phyloP scores from a whole-genome alignment of 148 eudicot species.

The Diospyros lotus region DNA sequence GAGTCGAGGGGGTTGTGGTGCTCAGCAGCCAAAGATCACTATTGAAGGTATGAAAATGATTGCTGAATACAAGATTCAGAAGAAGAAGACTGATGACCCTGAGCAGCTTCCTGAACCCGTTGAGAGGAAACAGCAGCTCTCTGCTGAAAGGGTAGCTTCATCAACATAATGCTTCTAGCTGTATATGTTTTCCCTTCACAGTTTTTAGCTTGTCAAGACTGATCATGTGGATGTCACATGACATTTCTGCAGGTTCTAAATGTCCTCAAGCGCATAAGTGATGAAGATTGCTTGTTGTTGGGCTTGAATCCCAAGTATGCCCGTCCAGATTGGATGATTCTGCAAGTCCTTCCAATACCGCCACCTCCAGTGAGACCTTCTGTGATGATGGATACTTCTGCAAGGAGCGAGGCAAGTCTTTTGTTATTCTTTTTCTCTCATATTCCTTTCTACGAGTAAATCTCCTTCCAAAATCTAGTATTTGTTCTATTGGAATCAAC shows the following conservation, averaged over 20 bases:
- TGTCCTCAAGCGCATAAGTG: constrained; percentile 73
- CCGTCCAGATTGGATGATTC: constrained; percentile 91
- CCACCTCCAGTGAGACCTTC: constrained; percentile 90
- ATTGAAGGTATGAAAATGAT: constrained; percentile 83
- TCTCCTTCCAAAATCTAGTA: background rate
- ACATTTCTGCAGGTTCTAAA: constrained; percentile 48
- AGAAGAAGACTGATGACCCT: constrained; percentile 69
- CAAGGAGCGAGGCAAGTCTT: constrained; percentile 72
- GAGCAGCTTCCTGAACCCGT: constrained; percentile 87
- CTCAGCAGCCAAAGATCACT: constrained; percentile 73
- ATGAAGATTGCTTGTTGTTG: constrained; percentile 69
- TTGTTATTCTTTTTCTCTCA: background rate
- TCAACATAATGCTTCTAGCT: background rate
- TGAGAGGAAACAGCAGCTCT: constrained; percentile 76
- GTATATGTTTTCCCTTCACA: background rate
- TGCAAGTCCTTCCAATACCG: constrained; percentile 84
- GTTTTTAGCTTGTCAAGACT: background rate
- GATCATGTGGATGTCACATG: background rate
- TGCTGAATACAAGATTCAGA: constrained; percentile 66
- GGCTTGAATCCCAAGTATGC: constrained; percentile 81
- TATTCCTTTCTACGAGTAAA: background rate
- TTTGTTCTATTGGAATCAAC: background rate
- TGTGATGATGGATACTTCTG: constrained; percentile 87
- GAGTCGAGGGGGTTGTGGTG: constrained; percentile 81
- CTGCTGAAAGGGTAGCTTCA: constrained; percentile 66